phyloP scores from a whole-genome alignment of 2,329 filamentous ascomycete genomes.

The Diaporthe citrichinensis region DNA sequence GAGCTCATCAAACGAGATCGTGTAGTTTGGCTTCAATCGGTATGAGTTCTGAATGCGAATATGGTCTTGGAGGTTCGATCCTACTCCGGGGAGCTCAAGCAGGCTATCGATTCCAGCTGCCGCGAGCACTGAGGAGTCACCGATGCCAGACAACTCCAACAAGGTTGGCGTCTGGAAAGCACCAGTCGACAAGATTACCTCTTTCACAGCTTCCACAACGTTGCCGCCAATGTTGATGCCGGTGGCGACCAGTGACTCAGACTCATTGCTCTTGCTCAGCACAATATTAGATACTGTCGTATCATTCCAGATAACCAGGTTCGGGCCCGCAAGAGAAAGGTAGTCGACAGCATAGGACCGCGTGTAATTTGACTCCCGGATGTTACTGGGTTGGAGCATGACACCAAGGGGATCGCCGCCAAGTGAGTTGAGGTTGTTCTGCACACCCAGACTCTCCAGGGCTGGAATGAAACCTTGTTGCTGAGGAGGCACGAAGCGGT shows the following conservation, averaged over 20 bases:
- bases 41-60: constrained; percentile 49
- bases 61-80: constrained; percentile 65
- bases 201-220: constrained; percentile 49
- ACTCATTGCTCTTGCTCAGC: constrained; percentile 40
- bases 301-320: constrained; percentile 54
- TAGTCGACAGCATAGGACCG: constrained; percentile 51
- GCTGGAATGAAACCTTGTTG: constrained; percentile 11
- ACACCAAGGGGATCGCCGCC: neutral
- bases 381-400: constrained; percentile 42
- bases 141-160: constrained; percentile 33
- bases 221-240: constrained; percentile 45
- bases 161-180: constrained; percentile 31
- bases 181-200: constrained; percentile 36
- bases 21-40: constrained; percentile 42
- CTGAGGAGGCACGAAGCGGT: constrained; percentile 15
- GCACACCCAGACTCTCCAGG: constrained; percentile 12
- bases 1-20: constrained; percentile 41
- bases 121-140: constrained; percentile 24
- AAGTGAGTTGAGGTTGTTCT: constrained; percentile 21
- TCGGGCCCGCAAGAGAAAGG: constrained; percentile 54
- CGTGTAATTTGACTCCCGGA: constrained; percentile 51
- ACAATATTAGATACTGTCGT: constrained; percentile 48
- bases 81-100: constrained; percentile 59
- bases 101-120: constrained; percentile 55
- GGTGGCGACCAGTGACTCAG: constrained; percentile 45